A percentile compares a stretch with the other conserved stretches of the same genome.
Conservation (phyloP, 1,284 basidiomycete genomes). For the Violaceomyces palustris region DNA sequence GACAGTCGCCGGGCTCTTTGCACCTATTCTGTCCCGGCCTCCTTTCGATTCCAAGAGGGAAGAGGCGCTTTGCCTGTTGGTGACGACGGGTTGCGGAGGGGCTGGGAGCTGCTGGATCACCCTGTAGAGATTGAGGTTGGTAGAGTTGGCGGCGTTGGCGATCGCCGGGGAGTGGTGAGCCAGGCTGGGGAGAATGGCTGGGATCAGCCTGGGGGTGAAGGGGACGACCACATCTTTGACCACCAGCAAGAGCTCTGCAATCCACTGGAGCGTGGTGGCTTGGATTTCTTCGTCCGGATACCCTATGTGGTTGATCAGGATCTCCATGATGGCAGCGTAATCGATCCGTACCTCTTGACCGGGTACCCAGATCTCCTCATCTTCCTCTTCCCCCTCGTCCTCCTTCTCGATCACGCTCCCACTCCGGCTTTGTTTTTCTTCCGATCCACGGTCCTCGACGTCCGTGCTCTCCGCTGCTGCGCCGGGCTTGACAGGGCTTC, state of each 20-base stretch:
- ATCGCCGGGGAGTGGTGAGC: conserved; percentile 87
- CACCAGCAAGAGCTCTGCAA: conserved; percentile 83
- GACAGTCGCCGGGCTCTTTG: too few species aligned
- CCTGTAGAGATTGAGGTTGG: conserved; percentile 76
- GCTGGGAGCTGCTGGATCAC: conserved; percentile 81
- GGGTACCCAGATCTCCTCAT: conserved; percentile 70
- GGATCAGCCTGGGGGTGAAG: conserved; percentile 86
- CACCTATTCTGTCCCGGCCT: too few species aligned
- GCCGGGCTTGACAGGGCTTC: too few species aligned
- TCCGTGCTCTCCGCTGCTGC: too few species aligned
- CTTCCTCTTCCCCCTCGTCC: conserved; percentile 51
- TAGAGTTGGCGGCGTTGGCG: conserved; percentile 75
- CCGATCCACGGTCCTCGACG: too few species aligned
- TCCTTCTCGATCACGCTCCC: conserved; percentile 53
- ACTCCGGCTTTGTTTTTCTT: too few species aligned
- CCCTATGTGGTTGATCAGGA: conserved; percentile 82
- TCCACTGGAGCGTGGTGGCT: conserved; percentile 68
- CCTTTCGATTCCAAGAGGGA: too few species aligned
- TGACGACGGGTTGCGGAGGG: conserved; percentile 61
- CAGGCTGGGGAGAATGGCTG: conserved; percentile 86
- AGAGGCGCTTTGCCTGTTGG: too few species aligned
- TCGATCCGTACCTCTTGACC: conserved; percentile 89
- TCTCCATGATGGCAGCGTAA: conserved; percentile 87
- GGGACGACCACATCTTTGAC: conserved; percentile 86
- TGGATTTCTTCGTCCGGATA: conserved; percentile 60